These are phyloP conservation scores for Pterocarpus macrocarpus DNA, from an alignment of 306 rosid species.

Conservation along the genomic window DNA sequence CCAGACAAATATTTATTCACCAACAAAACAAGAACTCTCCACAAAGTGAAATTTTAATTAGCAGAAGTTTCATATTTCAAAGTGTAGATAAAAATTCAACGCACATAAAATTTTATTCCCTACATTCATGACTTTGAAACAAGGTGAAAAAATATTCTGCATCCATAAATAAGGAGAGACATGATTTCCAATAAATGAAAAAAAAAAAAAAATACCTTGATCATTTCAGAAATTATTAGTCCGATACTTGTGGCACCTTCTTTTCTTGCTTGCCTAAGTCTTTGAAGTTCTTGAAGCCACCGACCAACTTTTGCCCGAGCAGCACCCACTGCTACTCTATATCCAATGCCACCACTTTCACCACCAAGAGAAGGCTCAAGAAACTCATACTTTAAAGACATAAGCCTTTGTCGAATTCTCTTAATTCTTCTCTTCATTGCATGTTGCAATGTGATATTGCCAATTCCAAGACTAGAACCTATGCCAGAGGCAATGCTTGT, in stretches of 20 bases:
- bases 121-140: conserved; percentile 28
- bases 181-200: neutral
- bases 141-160: neutral
- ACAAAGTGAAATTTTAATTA: conserved; percentile 19
- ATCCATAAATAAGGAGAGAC: conserved; percentile 29
- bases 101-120: conserved; percentile 9
- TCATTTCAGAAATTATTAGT: conserved; percentile 87
- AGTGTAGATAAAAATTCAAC: conserved; percentile 31
- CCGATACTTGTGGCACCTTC: conserved; percentile 98
- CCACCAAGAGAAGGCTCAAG: conserved; percentile 77
- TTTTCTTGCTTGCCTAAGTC: conserved; percentile 97
- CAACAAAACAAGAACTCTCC: conserved; percentile 34
- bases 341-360: conserved; percentile 93
- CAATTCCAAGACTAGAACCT: conserved; percentile 68
- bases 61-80: conserved; percentile 31
- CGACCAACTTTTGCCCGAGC: conserved; percentile 93
- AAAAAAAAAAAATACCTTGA: conserved; percentile 69
- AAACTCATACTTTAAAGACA: conserved; percentile 96
- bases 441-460: conserved; percentile 71
- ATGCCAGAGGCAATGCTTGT: conserved; percentile 59
- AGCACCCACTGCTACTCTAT: conserved; percentile 86
- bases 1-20: conserved; percentile 38
- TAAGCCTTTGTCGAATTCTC: conserved; percentile 92
- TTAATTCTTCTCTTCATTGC: conserved; percentile 91
- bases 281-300: conserved; percentile 99